Conservation (phyloP, 2,329 filamentous ascomycete genomes). For the Oidium heveae region DNA sequence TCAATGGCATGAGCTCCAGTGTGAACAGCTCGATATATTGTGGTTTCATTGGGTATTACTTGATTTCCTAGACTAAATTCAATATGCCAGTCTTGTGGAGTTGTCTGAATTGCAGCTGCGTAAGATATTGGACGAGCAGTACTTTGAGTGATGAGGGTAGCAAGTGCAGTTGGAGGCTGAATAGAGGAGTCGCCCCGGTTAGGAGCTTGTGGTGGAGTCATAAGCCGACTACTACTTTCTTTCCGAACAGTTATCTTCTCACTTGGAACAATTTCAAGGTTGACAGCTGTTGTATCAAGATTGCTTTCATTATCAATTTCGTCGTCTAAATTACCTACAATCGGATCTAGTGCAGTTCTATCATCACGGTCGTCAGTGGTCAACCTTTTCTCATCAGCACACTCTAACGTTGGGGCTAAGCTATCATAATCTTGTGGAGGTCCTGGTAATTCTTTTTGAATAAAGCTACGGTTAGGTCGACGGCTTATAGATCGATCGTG, state of each 20-base stretch:
- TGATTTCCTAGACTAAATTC: conserved; percentile 77
- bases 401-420: conserved; percentile 53
- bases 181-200: conserved; percentile 17
- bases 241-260: conserved; percentile 79
- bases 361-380: conserved; percentile 40
- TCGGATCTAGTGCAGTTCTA: conserved; percentile 46
- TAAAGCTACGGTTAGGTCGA: conserved; percentile 35
- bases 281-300: conserved; percentile 70
- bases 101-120: conserved; percentile 54
- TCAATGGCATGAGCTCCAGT: conserved; percentile 26
- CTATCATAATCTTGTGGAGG: conserved; percentile 33
- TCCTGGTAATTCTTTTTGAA: conserved; percentile 25
- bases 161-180: conserved; percentile 15
- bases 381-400: conserved; percentile 72
- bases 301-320: conserved; percentile 50
- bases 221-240: conserved; percentile 70
- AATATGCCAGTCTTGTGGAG: conserved; percentile 88
- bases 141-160: conserved; percentile 18
- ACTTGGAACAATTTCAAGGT: conserved; percentile 64
- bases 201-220: conserved; percentile 46
- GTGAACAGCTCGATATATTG: conserved; percentile 85
- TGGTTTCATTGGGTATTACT: conserved; percentile 70
- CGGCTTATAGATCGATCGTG: conserved; percentile 33
- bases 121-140: conserved; percentile 50
- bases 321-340: conserved; percentile 77